phyloP scores from a whole-genome alignment of 2,329 filamentous ascomycete species.

The Coniella lustricola region DNA sequence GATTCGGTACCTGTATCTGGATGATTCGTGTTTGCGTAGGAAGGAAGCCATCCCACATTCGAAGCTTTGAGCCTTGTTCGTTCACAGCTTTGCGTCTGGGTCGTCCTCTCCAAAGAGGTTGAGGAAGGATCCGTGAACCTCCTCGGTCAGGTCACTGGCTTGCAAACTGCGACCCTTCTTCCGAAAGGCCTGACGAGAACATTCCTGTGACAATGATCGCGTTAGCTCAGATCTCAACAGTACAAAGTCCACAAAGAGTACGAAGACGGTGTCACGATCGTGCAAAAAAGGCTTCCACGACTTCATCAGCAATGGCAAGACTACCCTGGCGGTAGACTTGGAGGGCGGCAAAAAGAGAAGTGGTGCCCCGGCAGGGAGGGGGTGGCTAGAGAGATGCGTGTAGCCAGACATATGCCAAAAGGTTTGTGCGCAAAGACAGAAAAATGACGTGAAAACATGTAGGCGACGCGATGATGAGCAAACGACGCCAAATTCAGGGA shows the following conservation, averaged over 20 bases:
- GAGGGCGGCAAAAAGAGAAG: constrained; percentile 81
- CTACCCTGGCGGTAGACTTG: constrained; percentile 69
- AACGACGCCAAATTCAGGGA: no score
- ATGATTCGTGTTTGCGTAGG: no score
- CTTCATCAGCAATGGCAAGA: constrained; percentile 71
- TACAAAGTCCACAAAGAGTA: no score
- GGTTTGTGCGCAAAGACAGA: no score
- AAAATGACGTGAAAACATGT: no score
- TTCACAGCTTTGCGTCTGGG: constrained; percentile 31
- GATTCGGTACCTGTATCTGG: no score
- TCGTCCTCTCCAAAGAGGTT: constrained; percentile 70
- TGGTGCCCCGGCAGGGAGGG: constrained; percentile 90
- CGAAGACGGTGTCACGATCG: constrained; percentile 83
- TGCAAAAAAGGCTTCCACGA: constrained; percentile 85
- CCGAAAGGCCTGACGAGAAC: constrained; percentile 77
- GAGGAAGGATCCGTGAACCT: constrained; percentile 77
- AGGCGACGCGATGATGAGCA: no score
- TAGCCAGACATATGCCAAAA: no score
- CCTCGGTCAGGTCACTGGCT: constrained; percentile 85
- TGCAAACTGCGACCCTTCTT: constrained; percentile 84
- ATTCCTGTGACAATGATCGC: constrained; percentile 48
- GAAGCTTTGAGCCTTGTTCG: no score
- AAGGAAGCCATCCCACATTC: no score
- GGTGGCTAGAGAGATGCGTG: no score
- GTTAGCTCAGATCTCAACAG: constrained; percentile 11